These are phyloP conservation scores for Leonotis leonurus DNA, from an alignment of 257 asterid species.

Conservation along the genomic window DNA sequence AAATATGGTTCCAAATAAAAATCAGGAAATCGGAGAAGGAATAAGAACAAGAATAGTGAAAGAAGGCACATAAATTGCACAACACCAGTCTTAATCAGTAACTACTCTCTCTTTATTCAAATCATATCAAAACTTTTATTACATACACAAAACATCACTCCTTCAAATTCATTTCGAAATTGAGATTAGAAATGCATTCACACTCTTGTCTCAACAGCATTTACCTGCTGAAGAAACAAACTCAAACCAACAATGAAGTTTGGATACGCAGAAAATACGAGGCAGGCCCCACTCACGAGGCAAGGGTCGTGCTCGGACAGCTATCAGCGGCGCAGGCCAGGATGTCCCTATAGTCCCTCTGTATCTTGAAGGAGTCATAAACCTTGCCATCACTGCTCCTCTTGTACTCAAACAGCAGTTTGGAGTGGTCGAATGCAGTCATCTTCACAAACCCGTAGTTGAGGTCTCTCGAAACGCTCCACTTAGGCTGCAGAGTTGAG, in stretches of 20 bases:
- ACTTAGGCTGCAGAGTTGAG: conserved; percentile 50
- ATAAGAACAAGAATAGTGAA: neutral
- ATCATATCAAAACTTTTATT: neutral
- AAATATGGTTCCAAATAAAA: too few relatives aligned
- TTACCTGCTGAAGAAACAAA: too few relatives aligned
- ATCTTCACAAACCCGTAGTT: conserved; percentile 80
- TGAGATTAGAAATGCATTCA: neutral
- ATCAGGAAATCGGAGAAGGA: neutral
- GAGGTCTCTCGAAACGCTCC: conserved; percentile 69
- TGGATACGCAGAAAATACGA: too few relatives aligned
- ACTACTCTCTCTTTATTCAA: neutral
- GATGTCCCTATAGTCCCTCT: conserved; percentile 80
- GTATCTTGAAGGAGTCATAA: conserved; percentile 72
- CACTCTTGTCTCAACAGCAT: neutral
- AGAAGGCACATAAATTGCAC: neutral
- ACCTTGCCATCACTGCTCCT: conserved; percentile 79
- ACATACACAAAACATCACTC: neutral
- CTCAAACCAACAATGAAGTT: too few relatives aligned
- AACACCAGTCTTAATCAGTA: neutral
- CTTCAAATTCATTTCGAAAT: neutral
- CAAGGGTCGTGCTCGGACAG: conserved; percentile 71
- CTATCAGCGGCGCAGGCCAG: conserved; percentile 80
- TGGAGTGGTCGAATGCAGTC: conserved; percentile 79
- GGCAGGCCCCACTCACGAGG: conserved; percentile 44
- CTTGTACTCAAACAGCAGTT: conserved; percentile 77